Percentiles rank a stretch among this genome's conserved stretches.
These are phyloP conservation scores for Fusarium sublunatum DNA, from an alignment of 2,329 filamentous ascomycete genomes.

Conservation along the genomic window DNA sequence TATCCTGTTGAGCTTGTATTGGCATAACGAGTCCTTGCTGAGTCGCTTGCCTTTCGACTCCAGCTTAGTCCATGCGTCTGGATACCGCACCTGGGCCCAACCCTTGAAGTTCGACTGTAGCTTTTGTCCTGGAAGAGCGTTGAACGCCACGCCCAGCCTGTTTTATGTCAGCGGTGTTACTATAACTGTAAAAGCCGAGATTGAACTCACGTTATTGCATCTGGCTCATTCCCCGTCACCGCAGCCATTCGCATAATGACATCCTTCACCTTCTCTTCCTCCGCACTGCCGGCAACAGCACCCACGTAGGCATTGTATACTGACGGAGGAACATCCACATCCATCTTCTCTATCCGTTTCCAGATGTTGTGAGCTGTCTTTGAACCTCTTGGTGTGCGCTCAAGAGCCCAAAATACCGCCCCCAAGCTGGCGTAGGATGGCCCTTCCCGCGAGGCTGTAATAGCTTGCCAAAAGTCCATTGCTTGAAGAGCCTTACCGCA, in stretches of 20 bases:
- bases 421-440: constrained; percentile 84
- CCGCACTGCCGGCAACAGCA: constrained; percentile 78
- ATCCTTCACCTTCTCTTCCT: constrained; percentile 73
- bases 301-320: constrained; percentile 83
- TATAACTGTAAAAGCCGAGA: background rate
- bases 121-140: constrained; percentile 73
- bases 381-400: constrained; percentile 69
- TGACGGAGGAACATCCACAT: constrained; percentile 78
- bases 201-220: constrained; percentile 74
- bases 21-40: constrained; percentile 58
- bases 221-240: constrained; percentile 74
- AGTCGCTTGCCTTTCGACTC: constrained; percentile 62
- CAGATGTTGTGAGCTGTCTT: constrained; percentile 74
- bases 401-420: constrained; percentile 83
- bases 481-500: constrained; percentile 74
- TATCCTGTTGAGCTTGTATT: constrained; percentile 62
- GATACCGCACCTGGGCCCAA: constrained; percentile 78
- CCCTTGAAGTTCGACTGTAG: constrained; percentile 76
- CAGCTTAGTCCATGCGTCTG: constrained; percentile 75
- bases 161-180: constrained; percentile 27
- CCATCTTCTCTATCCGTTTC: constrained; percentile 76
- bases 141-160: constrained; percentile 81
- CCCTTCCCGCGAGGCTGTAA: constrained; percentile 85
- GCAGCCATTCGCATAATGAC: constrained; percentile 75
- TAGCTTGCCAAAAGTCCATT: constrained; percentile 84